These are phyloP conservation scores for Madurella fahalii DNA, from an alignment of 2,329 filamentous ascomycete genomes.

Conservation along the genomic window DNA sequence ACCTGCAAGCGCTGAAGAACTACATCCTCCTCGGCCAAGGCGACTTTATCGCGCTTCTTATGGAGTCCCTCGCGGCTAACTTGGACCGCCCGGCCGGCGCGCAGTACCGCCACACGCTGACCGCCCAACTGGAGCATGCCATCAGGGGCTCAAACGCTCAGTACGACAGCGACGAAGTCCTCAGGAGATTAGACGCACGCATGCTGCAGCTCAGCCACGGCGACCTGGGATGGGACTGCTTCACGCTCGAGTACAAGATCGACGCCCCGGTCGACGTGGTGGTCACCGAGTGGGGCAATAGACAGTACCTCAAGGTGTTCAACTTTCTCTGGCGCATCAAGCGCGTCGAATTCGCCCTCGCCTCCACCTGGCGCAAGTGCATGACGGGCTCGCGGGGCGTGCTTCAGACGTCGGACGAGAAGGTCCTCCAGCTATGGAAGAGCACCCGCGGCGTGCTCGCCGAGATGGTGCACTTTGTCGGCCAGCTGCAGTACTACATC, in stretches of 20 bases:
- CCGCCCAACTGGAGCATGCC: slow-evolving; percentile 95
- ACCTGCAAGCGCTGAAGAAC: slow-evolving; percentile 85
- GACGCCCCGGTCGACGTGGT: slow-evolving; percentile 95
- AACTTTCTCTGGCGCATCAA: slow-evolving; percentile 99
- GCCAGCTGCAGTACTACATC: slow-evolving; percentile 97
- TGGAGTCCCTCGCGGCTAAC: slow-evolving; percentile 92
- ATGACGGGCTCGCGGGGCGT: slow-evolving; percentile 96
- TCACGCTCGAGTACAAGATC: slow-evolving; percentile 98
- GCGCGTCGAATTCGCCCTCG: slow-evolving; percentile 89
- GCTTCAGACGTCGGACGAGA: slow-evolving; percentile 65
- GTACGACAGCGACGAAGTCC: slow-evolving; percentile 86
- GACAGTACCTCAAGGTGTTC: slow-evolving; percentile 97
- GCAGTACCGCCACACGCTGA: slow-evolving; percentile 93
- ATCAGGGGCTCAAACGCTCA: slow-evolving; percentile 97
- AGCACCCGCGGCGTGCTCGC: slow-evolving; percentile 80
- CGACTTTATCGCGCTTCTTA: slow-evolving; percentile 93
- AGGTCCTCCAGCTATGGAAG: slow-evolving; percentile 80
- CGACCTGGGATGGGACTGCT: slow-evolving; percentile 98
- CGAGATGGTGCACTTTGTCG: slow-evolving; percentile 98
- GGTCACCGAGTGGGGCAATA: slow-evolving; percentile 90
- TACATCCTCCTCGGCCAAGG: slow-evolving; percentile 93
- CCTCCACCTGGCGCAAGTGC: slow-evolving; percentile 87
- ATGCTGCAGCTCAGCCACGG: slow-evolving; percentile 96
- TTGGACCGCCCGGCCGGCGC: slow-evolving; percentile 93
- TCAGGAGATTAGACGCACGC: slow-evolving; percentile 88